These are phyloP conservation scores for Trichophyton schoenleinii DNA, from an alignment of 2,329 filamentous ascomycete species.

Conservation along the genomic window DNA sequence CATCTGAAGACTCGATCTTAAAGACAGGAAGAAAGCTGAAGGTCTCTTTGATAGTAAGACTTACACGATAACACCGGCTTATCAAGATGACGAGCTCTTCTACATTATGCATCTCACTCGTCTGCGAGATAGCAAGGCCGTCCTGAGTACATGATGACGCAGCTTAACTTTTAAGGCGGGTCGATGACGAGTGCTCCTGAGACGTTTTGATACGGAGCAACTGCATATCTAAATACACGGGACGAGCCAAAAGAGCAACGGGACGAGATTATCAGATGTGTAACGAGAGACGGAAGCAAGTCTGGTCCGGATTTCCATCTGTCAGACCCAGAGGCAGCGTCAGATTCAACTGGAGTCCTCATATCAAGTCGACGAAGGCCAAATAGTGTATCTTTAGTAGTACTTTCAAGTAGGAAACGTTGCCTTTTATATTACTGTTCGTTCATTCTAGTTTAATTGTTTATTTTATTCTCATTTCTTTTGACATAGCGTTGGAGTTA, in stretches of 20 bases:
- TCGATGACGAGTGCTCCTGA: constrained; percentile 12
- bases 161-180: background rate
- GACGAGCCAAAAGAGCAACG: constrained; percentile 29
- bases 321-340: background rate
- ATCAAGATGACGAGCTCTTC: constrained; percentile 5
- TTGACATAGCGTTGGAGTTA: too few species aligned
- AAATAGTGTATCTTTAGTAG: too few species aligned
- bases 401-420: too few species aligned
- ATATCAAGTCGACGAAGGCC: too few species aligned
- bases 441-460: too few species aligned
- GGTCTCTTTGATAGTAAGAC: constrained; percentile 18
- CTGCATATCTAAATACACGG: constrained; percentile 23
- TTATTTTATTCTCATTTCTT: too few species aligned
- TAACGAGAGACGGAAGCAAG: constrained; percentile 13
- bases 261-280: constrained; percentile 23
- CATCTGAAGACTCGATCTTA: constrained; percentile 24
- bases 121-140: background rate
- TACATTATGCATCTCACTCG: constrained; percentile 1
- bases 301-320: background rate
- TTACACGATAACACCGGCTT: constrained; percentile 19
- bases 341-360: background rate
- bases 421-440: too few species aligned
- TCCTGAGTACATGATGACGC: constrained; percentile 8
- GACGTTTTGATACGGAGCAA: constrained; percentile 18
- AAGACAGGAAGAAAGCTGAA: constrained; percentile 12